Percentiles rank a stretch among this genome's conserved stretches.
phyloP scores from a whole-genome alignment of 2,329 filamentous ascomycete species.

The Fusarium redolens region DNA sequence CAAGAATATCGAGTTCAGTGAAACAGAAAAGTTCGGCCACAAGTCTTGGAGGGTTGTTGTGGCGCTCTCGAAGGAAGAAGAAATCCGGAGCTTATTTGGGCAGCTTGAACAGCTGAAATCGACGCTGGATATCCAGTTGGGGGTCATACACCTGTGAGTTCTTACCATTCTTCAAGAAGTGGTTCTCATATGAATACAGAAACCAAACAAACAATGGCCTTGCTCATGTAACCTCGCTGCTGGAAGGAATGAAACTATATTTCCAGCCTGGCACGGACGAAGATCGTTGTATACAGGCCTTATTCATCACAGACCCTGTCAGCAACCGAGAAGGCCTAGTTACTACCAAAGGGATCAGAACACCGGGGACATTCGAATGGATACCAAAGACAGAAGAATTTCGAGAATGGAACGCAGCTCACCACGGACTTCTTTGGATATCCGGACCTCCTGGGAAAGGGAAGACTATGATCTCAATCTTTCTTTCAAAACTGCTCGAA shows the following conservation, averaged over 20 bases:
- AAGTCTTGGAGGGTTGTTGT: constrained; percentile 6
- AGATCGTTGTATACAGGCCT: background rate
- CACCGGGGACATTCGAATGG: constrained; percentile 21
- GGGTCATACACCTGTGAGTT: constrained; percentile 7
- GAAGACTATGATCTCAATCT: constrained; percentile 18
- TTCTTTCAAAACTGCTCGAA: background rate
- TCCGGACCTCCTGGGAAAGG: constrained; percentile 11
- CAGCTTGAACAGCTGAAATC: constrained; percentile 11
- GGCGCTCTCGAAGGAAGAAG: background rate
- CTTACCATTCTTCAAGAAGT: too few relatives aligned
- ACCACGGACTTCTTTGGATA: constrained; percentile 10
- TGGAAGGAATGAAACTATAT: background rate
- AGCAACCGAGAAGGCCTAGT: background rate
- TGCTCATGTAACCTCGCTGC: background rate
- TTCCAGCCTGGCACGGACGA: constrained; percentile 3
- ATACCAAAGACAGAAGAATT: background rate
- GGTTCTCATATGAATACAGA: background rate
- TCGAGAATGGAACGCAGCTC: background rate
- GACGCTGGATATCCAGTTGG: background rate
- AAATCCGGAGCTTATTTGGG: background rate
- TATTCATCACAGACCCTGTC: constrained; percentile 15
- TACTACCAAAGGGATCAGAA: background rate
- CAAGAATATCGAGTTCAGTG: background rate
- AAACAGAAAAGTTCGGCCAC: background rate
- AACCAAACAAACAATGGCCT: background rate